Evolutionary conservation across 192 early-diverging fungal species (phyloP).

Genomic region (Kickxella alabastrina): DNA sequence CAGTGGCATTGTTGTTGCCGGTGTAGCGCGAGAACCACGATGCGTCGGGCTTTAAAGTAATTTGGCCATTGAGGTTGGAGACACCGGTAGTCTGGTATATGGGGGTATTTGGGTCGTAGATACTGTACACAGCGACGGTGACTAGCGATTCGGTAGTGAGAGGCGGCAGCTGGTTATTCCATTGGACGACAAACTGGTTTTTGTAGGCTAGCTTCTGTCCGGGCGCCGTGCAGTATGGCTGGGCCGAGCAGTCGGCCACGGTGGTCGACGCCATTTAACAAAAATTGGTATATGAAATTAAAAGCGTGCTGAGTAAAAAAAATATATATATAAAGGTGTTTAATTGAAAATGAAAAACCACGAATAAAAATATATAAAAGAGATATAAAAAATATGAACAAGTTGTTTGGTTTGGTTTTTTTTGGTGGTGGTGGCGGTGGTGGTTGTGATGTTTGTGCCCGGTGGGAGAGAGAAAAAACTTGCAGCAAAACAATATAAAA

Average conservation of each 20-base stretch:
- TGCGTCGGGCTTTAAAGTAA: constrained; percentile 20
- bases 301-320: constrained; percentile 10
- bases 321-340: constrained; percentile 2
- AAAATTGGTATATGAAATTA: too few species aligned
- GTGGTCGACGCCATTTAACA: constrained; percentile 11
- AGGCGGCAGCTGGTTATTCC: constrained; percentile 44
- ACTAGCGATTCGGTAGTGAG: constrained; percentile 30
- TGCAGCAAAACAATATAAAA: background rate
- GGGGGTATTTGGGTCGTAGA: constrained; percentile 24
- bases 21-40: constrained; percentile 39
- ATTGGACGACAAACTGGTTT: constrained; percentile 31
- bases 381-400: background rate
- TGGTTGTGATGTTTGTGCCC: background rate
- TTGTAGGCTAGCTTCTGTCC: constrained; percentile 20
- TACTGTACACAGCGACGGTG: constrained; percentile 36
- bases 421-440: background rate
- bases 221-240: constrained; percentile 27
- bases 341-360: background rate
- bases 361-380: constrained; percentile 5
- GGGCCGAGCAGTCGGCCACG: constrained; percentile 31
- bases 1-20: constrained; percentile 10
- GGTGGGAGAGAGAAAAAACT: background rate
- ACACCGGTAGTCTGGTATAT: constrained; percentile 12
- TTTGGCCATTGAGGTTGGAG: constrained; percentile 28
- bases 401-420: background rate